phyloP scores from a whole-genome alignment of 768 basidiomycete species.

The Hygrophorus pudorinus region DNA sequence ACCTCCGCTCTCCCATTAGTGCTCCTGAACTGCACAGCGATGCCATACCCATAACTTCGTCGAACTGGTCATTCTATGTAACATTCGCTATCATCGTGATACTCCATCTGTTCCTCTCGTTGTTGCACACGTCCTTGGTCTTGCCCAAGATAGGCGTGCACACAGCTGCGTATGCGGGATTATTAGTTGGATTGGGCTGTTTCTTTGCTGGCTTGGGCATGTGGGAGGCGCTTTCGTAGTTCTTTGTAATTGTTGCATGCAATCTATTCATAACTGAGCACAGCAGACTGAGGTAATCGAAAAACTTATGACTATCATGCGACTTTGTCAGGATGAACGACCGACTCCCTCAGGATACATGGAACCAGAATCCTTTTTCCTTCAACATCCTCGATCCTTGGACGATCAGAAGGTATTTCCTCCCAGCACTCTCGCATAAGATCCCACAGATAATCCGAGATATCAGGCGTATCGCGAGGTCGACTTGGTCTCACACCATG shows the following conservation, averaged over 20 bases:
- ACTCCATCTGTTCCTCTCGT: conserved; percentile 44
- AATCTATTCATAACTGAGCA: too few species aligned
- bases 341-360: too few species aligned
- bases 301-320: too few species aligned
- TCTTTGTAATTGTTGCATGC: too few species aligned
- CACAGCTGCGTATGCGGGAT: conserved; percentile 60
- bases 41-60: neutral
- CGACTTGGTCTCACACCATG: neutral
- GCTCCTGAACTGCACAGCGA: conserved; percentile 2
- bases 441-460: conserved; percentile 3
- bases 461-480: neutral
- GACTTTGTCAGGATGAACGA: neutral
- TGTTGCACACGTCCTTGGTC: conserved; percentile 58
- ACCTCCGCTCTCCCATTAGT: conserved; percentile 42
- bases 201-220: conserved; percentile 66
- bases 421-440: neutral
- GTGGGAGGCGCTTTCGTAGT: conserved; percentile 56
- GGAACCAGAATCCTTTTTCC: neutral
- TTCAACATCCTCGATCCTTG: neutral
- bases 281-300: too few species aligned
- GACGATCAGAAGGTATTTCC: neutral
- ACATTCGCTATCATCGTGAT: conserved; percentile 34
- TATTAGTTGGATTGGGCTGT: conserved; percentile 54
- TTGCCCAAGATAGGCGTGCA: conserved; percentile 70
- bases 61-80: conserved; percentile 19